phyloP scores from a whole-genome alignment of 345 rosid genomes.

The Limnanthes douglasii region DNA sequence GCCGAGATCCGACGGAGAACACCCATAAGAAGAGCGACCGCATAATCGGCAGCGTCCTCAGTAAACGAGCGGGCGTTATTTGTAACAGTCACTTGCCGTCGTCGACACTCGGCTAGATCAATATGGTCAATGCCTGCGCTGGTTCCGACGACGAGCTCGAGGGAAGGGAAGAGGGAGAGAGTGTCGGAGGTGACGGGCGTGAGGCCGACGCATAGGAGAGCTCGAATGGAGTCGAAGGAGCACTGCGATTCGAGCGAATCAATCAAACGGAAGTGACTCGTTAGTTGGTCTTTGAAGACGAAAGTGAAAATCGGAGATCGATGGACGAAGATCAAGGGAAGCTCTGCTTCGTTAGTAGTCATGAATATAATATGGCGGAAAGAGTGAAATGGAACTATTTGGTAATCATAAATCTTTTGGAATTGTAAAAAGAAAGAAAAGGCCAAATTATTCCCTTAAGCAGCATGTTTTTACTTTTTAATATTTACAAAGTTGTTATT shows the following conservation, averaged over 20 bases:
- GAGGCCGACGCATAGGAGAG: constrained; percentile 19
- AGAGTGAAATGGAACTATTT: too few species aligned
- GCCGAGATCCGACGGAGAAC: constrained; percentile 20
- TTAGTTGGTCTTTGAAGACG: constrained; percentile 1
- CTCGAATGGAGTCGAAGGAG: constrained; percentile 13
- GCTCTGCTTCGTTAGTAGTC: constrained; percentile 2
- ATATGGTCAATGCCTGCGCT: constrained; percentile 24
- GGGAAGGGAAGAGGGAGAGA: constrained; percentile 16
- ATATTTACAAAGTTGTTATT: too few species aligned
- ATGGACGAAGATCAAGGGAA: constrained; percentile 15
- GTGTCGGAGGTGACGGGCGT: constrained; percentile 12
- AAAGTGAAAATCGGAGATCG: constrained; percentile 10
- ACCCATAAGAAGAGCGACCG: constrained; percentile 24
- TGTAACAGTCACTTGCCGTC: constrained; percentile 21
- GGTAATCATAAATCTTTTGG: too few species aligned
- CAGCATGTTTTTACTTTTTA: too few species aligned
- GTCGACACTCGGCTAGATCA: constrained; percentile 27
- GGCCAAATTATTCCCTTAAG: too few species aligned
- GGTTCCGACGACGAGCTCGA: constrained; percentile 18
- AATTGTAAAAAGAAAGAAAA: too few species aligned
- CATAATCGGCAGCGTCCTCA: constrained; percentile 28
- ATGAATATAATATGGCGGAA: too few species aligned
- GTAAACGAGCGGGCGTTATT: constrained; percentile 21
- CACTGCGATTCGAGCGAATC: constrained; percentile 16
- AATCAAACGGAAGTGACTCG: constrained; percentile 13